Conservation (phyloP, 2,329 filamentous ascomycete genomes). For the Lachnellula cervina region DNA sequence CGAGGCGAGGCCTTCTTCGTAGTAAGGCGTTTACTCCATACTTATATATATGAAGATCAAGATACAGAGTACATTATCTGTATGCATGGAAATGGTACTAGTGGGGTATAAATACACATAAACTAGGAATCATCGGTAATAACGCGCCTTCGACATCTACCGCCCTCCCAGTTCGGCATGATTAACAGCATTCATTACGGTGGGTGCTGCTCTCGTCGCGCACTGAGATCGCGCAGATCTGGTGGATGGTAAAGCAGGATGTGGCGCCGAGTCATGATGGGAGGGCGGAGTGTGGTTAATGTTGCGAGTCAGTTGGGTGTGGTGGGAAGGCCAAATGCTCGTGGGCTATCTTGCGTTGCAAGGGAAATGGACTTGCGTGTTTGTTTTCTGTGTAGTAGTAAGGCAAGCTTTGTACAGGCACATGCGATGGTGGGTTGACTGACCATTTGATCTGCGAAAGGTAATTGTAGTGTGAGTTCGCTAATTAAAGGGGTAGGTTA, state of each 20-base stretch:
- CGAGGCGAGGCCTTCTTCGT: too few relatives aligned
- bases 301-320: conserved; percentile 41
- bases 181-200: conserved; percentile 41
- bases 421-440: conserved; percentile 32
- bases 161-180: conserved; percentile 37
- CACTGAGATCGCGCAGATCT: conserved; percentile 40
- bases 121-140: conserved; percentile 22
- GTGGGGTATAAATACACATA: too few relatives aligned
- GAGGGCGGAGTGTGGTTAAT: conserved; percentile 41
- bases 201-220: conserved; percentile 41
- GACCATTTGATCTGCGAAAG: neutral
- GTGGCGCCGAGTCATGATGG: conserved; percentile 40
- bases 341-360: too few relatives aligned
- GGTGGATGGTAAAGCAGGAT: too few relatives aligned
- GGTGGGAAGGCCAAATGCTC: conserved; percentile 37
- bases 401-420: conserved; percentile 43
- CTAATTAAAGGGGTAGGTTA: conserved; percentile 11
- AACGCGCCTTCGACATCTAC: conserved; percentile 27
- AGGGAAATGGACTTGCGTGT: too few relatives aligned
- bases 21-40: too few relatives aligned
- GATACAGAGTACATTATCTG: too few relatives aligned
- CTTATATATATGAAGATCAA: too few relatives aligned
- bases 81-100: too few relatives aligned
- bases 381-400: conserved; percentile 41
- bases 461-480: neutral